These are phyloP conservation scores for Apiospora koreana DNA, from an alignment of 2,329 filamentous ascomycete species.

Conservation along the genomic window DNA sequence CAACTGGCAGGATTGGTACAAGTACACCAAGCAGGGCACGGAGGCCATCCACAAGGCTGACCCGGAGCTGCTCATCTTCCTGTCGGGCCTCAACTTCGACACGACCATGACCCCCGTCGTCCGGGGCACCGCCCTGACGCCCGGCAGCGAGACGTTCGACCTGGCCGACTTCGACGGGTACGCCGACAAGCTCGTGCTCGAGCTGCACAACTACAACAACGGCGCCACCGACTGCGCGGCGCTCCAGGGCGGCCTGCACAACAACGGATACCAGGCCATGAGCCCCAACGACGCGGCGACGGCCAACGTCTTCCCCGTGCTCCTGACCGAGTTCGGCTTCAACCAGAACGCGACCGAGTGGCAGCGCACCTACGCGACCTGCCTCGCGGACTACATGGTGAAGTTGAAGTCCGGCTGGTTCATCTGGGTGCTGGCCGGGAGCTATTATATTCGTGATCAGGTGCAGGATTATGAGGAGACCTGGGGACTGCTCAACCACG, in stretches of 20 bases:
- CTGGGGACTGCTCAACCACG: conserved; percentile 56
- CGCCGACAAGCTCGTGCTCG: conserved; percentile 57
- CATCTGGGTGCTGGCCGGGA: conserved; percentile 59
- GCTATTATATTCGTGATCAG: conserved; percentile 57
- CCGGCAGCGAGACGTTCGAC: conserved; percentile 45
- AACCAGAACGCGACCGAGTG: conserved; percentile 48
- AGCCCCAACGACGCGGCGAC: conserved; percentile 36
- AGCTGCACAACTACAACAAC: conserved; percentile 63
- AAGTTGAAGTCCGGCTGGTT: conserved; percentile 55
- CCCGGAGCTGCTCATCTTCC: conserved; percentile 54
- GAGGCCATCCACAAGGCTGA: conserved; percentile 53
- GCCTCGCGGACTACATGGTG: conserved; percentile 51
- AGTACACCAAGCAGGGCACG: conserved; percentile 48
- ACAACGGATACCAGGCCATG: conserved; percentile 55
- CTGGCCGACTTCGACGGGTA: conserved; percentile 49
- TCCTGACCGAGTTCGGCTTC: conserved; percentile 59
- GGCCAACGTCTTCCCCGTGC: conserved; percentile 47
- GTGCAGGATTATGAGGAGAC: conserved; percentile 57
- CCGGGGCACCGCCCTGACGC: conserved; percentile 47
- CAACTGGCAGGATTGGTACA: conserved; percentile 60
- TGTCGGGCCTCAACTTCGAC: conserved; percentile 60
- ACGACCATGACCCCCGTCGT: conserved; percentile 55
- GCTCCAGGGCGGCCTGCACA: conserved; percentile 47
- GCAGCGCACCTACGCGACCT: conserved; percentile 51
- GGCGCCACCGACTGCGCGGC: conserved; percentile 47